These are phyloP conservation scores for Rosa multiflora DNA, from an alignment of 306 rosid genomes.

Conservation along the genomic window DNA sequence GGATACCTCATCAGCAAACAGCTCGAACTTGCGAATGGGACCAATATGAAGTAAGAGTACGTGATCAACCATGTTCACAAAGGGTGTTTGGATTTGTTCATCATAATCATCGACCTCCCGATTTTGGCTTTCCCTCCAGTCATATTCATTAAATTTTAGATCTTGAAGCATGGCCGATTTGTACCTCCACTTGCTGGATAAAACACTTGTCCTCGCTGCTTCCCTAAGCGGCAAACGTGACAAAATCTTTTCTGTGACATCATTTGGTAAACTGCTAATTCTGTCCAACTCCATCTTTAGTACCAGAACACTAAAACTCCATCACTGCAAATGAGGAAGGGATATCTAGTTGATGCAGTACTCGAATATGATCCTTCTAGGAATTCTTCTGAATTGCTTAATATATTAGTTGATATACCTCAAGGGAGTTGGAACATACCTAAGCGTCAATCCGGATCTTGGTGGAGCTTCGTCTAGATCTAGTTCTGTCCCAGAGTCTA, in stretches of 20 bases:
- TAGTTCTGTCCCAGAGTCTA: not conserved
- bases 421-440: not conserved
- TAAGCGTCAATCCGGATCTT: not conserved
- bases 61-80: constrained; percentile 45
- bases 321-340: not conserved
- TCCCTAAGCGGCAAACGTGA: constrained; percentile 45
- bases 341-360: not conserved
- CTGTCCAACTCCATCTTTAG: constrained; percentile 42
- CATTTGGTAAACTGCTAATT: constrained; percentile 48
- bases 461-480: not conserved
- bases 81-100: not conserved
- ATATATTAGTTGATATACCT: not conserved
- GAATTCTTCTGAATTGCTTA: not conserved
- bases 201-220: constrained; percentile 59
- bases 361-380: not conserved
- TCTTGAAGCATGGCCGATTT: constrained; percentile 48
- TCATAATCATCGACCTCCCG: no score
- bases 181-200: constrained; percentile 64
- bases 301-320: not conserved
- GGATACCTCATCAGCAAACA: not conserved
- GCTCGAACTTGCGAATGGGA: constrained; percentile 41
- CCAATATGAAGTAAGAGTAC: constrained; percentile 60
- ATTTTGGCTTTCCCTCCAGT: not conserved
- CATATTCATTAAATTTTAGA: constrained; percentile 42
- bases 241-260: constrained; percentile 43